These are phyloP conservation scores for Cutaneotrichosporon cyanovorans DNA, from an alignment of 1,284 basidiomycete species.

Conservation along the genomic window DNA sequence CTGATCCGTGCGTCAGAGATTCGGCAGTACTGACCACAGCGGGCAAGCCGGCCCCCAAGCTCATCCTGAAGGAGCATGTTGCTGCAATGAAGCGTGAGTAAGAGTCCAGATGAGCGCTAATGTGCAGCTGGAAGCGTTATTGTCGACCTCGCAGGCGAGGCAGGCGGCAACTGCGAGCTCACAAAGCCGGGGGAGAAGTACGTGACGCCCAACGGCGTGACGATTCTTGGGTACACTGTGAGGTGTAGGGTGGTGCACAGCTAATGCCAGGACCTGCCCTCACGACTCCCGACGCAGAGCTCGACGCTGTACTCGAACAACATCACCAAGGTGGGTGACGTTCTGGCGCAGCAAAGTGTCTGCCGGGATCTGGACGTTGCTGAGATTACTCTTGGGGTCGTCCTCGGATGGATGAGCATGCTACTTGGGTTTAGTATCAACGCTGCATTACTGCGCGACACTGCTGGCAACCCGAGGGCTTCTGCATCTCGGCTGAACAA, in stretches of 20 bases:
- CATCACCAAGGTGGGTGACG: constrained; percentile 55
- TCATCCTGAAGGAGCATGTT: constrained; percentile 71
- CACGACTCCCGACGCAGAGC: constrained; percentile 73
- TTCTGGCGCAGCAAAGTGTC: no score
- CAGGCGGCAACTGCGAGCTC: constrained; percentile 73
- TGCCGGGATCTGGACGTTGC: no score
- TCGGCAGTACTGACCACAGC: constrained; percentile 52
- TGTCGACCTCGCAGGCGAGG: constrained; percentile 74
- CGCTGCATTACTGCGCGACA: no score
- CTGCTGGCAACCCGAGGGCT: no score
- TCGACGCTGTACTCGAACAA: constrained; percentile 83
- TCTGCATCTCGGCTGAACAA: no score
- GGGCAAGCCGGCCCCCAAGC: constrained; percentile 70
- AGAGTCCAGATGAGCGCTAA: neutral
- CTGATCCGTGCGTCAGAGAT: constrained; percentile 46
- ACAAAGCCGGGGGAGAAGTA: constrained; percentile 65
- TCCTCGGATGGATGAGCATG: no score
- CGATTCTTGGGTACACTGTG: constrained; percentile 58
- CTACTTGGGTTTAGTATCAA: no score
- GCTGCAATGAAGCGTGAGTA: constrained; percentile 66
- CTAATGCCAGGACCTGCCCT: constrained; percentile 62
- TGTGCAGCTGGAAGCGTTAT: constrained; percentile 59
- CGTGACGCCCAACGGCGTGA: constrained; percentile 60
- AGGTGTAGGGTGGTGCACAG: neutral
- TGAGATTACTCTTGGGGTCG: no score